Conservation (phyloP, 345 rosid genomes). For the Turnera subulata region DNA sequence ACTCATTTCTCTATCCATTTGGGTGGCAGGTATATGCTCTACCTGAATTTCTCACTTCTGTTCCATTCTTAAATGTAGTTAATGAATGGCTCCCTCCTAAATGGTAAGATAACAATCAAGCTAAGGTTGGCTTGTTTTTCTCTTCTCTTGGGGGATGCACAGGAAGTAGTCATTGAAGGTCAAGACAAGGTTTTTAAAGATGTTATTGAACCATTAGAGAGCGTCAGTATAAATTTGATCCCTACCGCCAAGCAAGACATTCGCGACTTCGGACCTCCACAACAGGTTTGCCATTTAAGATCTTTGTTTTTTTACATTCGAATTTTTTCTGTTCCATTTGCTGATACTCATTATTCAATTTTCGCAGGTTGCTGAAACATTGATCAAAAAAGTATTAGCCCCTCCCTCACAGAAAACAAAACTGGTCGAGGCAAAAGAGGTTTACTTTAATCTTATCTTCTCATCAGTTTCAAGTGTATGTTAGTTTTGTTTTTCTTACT, state of each 20-base stretch:
- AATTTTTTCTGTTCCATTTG: neutral
- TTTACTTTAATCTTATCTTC: constrained; percentile 6
- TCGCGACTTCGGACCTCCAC: constrained; percentile 81
- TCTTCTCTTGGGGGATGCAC: constrained; percentile 1
- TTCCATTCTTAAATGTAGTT: neutral
- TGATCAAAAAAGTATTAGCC: constrained; percentile 73
- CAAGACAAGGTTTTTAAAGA: constrained; percentile 95
- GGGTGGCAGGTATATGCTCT: constrained; percentile 74
- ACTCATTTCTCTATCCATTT: constrained; percentile 77
- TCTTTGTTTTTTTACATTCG: neutral
- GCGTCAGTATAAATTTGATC: constrained; percentile 60
- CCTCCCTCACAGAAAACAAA: constrained; percentile 82
- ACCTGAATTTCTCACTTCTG: neutral
- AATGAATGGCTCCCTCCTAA: neutral
- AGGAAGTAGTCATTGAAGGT: constrained; percentile 85
- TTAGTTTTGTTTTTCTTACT: too few species aligned
- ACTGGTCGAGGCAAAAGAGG: constrained; percentile 70
- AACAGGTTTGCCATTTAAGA: constrained; percentile 50
- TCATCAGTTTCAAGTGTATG: neutral
- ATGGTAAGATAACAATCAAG: neutral
- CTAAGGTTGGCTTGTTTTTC: neutral
- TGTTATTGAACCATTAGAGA: constrained; percentile 91
- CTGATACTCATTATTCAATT: constrained; percentile 12
- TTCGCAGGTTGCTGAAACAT: constrained; percentile 75
- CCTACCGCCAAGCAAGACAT: constrained; percentile 69